Conservation (phyloP, 208 protist genomes). For the Phytomonas sp. region DNA sequence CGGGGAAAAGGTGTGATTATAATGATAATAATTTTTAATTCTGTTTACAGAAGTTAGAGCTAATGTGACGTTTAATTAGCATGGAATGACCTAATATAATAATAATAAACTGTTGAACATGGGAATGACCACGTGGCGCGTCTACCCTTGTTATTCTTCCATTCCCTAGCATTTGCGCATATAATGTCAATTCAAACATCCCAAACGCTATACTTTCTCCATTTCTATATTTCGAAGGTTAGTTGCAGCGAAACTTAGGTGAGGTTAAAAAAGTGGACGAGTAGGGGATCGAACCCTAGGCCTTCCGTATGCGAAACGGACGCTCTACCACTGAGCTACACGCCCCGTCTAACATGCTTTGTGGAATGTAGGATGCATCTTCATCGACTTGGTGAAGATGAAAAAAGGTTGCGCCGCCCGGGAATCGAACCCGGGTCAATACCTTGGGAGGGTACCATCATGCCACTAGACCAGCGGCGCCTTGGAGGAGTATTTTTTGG, state of each 20-base stretch:
- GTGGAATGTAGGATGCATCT: no score
- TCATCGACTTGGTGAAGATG: background rate
- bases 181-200: background rate
- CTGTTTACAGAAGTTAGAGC: background rate
- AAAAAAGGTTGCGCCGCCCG: conserved; percentile 63
- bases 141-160: background rate
- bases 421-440: conserved; percentile 90
- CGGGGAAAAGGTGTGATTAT: conserved; percentile 1
- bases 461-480: conserved; percentile 89
- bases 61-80: conserved; percentile 4
- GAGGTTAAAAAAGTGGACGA: conserved; percentile 5
- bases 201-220: background rate
- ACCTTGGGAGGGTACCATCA: conserved; percentile 90
- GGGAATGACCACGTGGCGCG: no score
- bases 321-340: conserved; percentile 3
- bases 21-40: conserved; percentile 4
- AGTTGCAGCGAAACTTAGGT: no score
- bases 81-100: background rate
- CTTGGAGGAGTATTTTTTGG: background rate
- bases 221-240: background rate
- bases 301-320: conserved; percentile 9
- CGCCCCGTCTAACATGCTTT: background rate
- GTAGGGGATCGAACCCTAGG: conserved; percentile 17
- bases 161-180: background rate
- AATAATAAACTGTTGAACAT: background rate